phyloP scores from a whole-genome alignment of 306 rosid species.

The Trifolium fragiferum region DNA sequence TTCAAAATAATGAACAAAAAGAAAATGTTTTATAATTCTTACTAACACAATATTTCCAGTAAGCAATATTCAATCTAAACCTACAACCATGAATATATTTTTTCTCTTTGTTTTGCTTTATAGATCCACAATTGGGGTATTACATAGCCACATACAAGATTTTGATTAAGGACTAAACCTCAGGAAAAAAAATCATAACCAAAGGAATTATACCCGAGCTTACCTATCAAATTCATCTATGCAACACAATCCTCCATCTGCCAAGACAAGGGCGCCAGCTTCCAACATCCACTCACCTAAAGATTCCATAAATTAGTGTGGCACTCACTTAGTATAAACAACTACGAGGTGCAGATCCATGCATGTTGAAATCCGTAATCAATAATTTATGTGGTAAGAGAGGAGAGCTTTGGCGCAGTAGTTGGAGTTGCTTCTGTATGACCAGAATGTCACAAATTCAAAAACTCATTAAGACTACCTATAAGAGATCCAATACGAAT shows the following conservation, averaged over 20 bases:
- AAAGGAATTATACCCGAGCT: conserved; percentile 31
- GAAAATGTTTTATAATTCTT: conserved; percentile 4
- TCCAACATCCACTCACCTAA: conserved; percentile 98
- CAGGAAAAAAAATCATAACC: not conserved
- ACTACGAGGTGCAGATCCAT: conserved; percentile 19
- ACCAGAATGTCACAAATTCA: not conserved
- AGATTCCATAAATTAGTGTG: conserved; percentile 34
- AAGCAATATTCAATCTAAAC: conserved; percentile 15
- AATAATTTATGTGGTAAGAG: not conserved
- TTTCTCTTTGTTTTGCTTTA: conserved; percentile 20
- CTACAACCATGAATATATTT: conserved; percentile 12
- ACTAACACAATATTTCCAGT: conserved; percentile 12
- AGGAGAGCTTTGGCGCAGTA: not conserved
- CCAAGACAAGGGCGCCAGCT: conserved; percentile 98
- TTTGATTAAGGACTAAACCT: conserved; percentile 35
- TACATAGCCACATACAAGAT: conserved; percentile 24
- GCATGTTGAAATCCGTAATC: conserved; percentile 31
- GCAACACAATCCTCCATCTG: conserved; percentile 98
- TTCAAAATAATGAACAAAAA: conserved; percentile 3
- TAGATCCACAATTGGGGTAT: conserved; percentile 24
- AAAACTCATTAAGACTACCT: conserved; percentile 1
- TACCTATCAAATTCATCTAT: conserved; percentile 96
- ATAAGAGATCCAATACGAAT: conserved; percentile 1
- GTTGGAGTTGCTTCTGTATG: not conserved
- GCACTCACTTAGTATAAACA: conserved; percentile 36